phyloP scores from a whole-genome alignment of 2,329 filamentous ascomycete species.

The Mollisiaceae sp. region DNA sequence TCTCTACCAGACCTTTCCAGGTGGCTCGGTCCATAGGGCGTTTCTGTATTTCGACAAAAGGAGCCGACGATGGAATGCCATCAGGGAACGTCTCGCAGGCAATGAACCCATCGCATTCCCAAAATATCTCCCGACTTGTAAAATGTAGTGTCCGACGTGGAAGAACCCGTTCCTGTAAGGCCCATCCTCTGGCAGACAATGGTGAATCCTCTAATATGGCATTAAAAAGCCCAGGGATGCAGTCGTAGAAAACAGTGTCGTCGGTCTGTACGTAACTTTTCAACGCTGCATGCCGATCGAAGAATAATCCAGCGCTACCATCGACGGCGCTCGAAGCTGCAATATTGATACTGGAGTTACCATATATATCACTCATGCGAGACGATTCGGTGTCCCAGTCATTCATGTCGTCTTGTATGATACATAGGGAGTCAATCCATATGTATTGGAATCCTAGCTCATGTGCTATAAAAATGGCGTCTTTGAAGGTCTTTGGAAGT shows the following conservation, averaged over 20 bases:
- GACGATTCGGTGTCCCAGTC: constrained; percentile 34
- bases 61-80: background rate
- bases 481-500: constrained; percentile 35
- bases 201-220: constrained; percentile 11
- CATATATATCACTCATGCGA: constrained; percentile 29
- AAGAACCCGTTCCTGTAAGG: constrained; percentile 35
- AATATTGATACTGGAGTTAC: constrained; percentile 28
- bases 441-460: constrained; percentile 34
- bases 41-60: background rate
- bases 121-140: constrained; percentile 28
- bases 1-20: constrained; percentile 25
- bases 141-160: constrained; percentile 33
- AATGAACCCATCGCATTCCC: constrained; percentile 31
- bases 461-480: constrained; percentile 32
- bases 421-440: constrained; percentile 41
- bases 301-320: constrained; percentile 21
- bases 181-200: constrained; percentile 33
- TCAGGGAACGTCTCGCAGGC: constrained; percentile 23
- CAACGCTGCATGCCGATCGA: constrained; percentile 2
- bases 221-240: constrained; percentile 2
- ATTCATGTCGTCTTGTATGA: constrained; percentile 33
- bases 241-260: background rate
- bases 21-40: background rate
- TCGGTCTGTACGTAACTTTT: background rate
- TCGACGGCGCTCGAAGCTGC: constrained; percentile 29